Base-by-base conservation (phyloP, 164 flowering plant genomes). In the Vitis amurensis region DNA sequence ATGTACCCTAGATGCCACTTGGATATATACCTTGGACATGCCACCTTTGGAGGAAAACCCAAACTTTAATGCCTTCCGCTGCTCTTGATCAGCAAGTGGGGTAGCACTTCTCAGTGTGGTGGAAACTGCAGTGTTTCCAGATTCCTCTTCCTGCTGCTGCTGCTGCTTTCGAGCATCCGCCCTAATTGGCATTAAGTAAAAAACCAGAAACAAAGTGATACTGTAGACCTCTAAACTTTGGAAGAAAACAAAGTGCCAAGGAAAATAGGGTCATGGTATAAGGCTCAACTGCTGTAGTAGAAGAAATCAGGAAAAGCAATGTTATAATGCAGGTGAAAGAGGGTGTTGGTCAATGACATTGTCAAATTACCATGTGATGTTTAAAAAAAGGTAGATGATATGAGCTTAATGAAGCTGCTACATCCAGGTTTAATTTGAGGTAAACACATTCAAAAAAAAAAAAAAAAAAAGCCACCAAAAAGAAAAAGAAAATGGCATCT, bases 31-130 rank as follows among this genome's bases (percentile, higher is more conserved):
- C 97, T 91, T 95, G 55, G 88, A 82, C 27, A 84, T 61, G 69
- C 88, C 84, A 64, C 84, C 74, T 79, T 88, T 95, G 2, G 97
- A 85, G 52, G 99, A 87, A 85, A 95, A 95, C 10, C 99, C 99
- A 82, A 95, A 93, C 76, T 93, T 95, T 69, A 95, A 78, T 44
- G 91, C 74, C 73, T 87, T 83, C 58, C 98, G 81, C 77, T 91
- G 97, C 61, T 96, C 97, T 73, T 83, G 97, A 72, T 82, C 90
- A 49, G 83, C 87, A 63, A 90, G 85, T 59, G 77, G 69, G 14
- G 92, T 85, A 67, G 91, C 90, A 82, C 75, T 73, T 79, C 31
- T 74, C 51, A 67, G 19, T 69, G 79, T 62, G 69, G 77, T 17
- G 3, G 91, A 56, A 68, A 72, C 74, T 51, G 84, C 50, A 59